Conservation (phyloP, 2,329 filamentous ascomycete genomes). For the Colletotrichum nymphaeae region DNA sequence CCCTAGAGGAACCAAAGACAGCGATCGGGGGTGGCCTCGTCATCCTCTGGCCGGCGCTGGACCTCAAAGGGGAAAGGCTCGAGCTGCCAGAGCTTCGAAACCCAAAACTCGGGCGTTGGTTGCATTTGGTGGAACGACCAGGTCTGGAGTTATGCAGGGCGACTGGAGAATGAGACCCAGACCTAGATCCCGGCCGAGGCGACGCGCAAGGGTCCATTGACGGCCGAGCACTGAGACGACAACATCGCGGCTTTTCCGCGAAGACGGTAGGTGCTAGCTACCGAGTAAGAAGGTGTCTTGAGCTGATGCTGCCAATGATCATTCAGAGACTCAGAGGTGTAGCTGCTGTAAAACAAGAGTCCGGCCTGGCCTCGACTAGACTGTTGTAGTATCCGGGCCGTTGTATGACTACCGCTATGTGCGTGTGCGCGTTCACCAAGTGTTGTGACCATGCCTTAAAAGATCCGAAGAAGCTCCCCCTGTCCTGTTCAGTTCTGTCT, state of each 20-base stretch:
- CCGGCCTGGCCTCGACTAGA: not conserved
- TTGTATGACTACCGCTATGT: not conserved
- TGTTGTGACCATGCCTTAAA: not conserved
- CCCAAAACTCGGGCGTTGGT: slow-evolving; percentile 32
- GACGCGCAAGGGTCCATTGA: slow-evolving; percentile 26
- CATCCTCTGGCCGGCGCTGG: slow-evolving; percentile 28
- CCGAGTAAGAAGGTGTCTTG: not conserved
- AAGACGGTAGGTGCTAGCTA: not conserved
- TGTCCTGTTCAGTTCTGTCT: not conserved
- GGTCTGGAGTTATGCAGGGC: slow-evolving; percentile 31
- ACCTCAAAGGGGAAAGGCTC: slow-evolving; percentile 30
- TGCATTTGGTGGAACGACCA: slow-evolving; percentile 34
- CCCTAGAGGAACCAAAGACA: slow-evolving; percentile 2
- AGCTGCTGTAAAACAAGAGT: not conserved
- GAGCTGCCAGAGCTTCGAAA: slow-evolving; percentile 34
- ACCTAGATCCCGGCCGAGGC: slow-evolving; percentile 24
- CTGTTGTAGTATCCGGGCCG: not conserved
- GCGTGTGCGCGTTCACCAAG: not conserved
- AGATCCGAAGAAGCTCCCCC: slow-evolving; percentile 1
- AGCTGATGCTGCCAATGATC: not conserved
- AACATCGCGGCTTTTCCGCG: slow-evolving; percentile 19
- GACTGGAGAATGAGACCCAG: slow-evolving; percentile 14
- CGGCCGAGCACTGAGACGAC: slow-evolving; percentile 24
- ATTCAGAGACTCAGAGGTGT: not conserved
- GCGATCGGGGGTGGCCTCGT: slow-evolving; percentile 29